These are phyloP conservation scores for Candida sp. DNA, from an alignment of 1,139 yeast species.

Conservation along the genomic window DNA sequence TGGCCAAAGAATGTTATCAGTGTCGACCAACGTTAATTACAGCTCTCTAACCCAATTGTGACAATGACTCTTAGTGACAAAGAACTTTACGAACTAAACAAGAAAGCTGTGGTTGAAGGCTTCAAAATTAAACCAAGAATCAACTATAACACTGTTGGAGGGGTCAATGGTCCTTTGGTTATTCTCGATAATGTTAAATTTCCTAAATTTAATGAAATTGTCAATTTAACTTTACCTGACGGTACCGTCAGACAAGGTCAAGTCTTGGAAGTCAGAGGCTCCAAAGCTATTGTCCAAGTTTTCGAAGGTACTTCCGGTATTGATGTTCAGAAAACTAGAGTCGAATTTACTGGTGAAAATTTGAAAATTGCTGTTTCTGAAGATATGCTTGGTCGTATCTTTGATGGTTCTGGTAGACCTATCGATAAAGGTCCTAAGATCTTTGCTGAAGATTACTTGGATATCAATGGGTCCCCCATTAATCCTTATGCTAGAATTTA, in stretches of 20 bases:
- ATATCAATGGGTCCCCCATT: conserved; percentile 98
- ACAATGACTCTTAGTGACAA: conserved; percentile 44
- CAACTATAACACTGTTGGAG: conserved; percentile 94
- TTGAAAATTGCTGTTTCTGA: conserved; percentile 94
- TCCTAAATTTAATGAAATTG: conserved; percentile 96
- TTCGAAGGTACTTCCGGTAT: conserved; percentile 98
- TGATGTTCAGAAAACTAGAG: conserved; percentile 95
- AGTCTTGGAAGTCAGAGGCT: conserved; percentile 96
- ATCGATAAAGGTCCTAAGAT: conserved; percentile 98
- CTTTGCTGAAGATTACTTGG: conserved; percentile 97
- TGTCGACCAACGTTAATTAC: neutral
- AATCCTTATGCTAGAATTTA: conserved; percentile 97
- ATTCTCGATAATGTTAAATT: conserved; percentile 94
- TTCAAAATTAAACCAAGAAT: conserved; percentile 87
- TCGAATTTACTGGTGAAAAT: conserved; percentile 94
- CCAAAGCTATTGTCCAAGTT: conserved; percentile 97
- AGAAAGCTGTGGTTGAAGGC: conserved; percentile 88
- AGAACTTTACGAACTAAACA: conserved; percentile 74
- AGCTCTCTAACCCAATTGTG: conserved; percentile 3
- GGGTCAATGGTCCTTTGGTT: conserved; percentile 97
- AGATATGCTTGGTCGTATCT: conserved; percentile 96
- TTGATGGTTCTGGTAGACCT: conserved; percentile 99
- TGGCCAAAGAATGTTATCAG: neutral
- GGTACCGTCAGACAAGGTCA: conserved; percentile 95
- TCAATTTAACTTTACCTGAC: conserved; percentile 92